Evolutionary conservation across 129 eudicot species (phyloP).

Genomic region (Artemisia tridentata): DNA sequence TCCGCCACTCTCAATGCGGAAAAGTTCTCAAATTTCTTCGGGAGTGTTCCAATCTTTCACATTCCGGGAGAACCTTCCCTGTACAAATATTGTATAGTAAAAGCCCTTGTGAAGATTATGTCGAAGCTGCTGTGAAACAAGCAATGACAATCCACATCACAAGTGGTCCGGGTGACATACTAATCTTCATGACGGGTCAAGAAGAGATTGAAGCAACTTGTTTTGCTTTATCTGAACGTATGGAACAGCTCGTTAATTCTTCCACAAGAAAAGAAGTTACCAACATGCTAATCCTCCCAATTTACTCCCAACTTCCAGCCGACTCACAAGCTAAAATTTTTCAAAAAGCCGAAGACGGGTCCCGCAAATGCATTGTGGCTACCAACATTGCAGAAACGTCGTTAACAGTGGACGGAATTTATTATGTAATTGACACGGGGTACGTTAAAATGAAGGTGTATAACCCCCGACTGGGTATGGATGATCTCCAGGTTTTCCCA

Average conservation of each 20-base stretch:
- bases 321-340: constrained; percentile 61
- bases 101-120: constrained; percentile 68
- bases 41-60: constrained; percentile 64
- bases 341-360: constrained; percentile 54
- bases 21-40: constrained; percentile 59
- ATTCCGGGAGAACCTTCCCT: constrained; percentile 62
- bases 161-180: constrained; percentile 65
- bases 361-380: neutral
- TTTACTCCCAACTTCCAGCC: constrained; percentile 67
- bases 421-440: too few species aligned
- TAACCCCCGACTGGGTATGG: too few species aligned
- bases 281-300: constrained; percentile 55
- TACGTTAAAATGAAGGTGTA: too few species aligned
- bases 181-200: constrained; percentile 68
- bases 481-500: too few species aligned
- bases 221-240: constrained; percentile 50
- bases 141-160: constrained; percentile 68
- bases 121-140: constrained; percentile 66
- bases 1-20: constrained; percentile 66
- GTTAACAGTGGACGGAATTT: too few species aligned
- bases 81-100: constrained; percentile 56
- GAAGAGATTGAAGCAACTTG: constrained; percentile 38
- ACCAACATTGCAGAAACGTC: too few species aligned
- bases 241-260: constrained; percentile 51
- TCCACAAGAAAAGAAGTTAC: constrained; percentile 50